Evolutionary conservation across 1,284 basidiomycete species (phyloP), one percentile per base, ranked within the genome.

Genomic region (Puccinia polysora): DNA sequence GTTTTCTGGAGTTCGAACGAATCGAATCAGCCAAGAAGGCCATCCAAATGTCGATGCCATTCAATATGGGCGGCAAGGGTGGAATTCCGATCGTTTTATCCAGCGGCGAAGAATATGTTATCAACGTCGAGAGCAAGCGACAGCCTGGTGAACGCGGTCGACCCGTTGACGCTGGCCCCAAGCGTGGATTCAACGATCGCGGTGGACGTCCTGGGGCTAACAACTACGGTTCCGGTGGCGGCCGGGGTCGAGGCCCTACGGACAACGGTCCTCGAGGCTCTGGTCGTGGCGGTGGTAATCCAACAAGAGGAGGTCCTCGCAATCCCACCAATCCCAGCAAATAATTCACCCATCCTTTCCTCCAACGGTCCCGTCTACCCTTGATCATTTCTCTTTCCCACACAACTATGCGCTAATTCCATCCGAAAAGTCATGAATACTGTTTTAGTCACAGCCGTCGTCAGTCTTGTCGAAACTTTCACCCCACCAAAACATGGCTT

Each of bases 1-100:
- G 94, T 0, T 97, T 97, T 84, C 84, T 94, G 77, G 94, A 97
- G 80, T 98, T 95, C 82, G 81, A 80, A 43, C 83, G 82, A 7
- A 81, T 93, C 74, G 92, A 96, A 2, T 82, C 86, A 30, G 95
- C 95, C 15, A 85, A 87, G 76, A 86, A 87, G 72, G 95, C 95
- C 2, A 94, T 97, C 76, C 81, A 85, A 28, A 85, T 87, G 2
- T 89, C 87, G 47, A 80, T 93, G 60, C 83, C 85, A 1, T 78
- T 81, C 40, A 75, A 79, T 52, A 85, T 87, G 75, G 91, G 91
- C 73, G 92, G 91, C 36, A 90, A 94, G 78, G 91, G 91, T 70
- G 91, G 90, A n/a, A 84, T 97, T 73, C 86, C 85, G 77, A 82
- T 94, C 56, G 88, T 88, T 36, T 79, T 80, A 45, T 75, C 76